These are phyloP conservation scores for Aristolochia contorta DNA, from an alignment of 164 flowering plant species.

Conservation along the genomic window DNA sequence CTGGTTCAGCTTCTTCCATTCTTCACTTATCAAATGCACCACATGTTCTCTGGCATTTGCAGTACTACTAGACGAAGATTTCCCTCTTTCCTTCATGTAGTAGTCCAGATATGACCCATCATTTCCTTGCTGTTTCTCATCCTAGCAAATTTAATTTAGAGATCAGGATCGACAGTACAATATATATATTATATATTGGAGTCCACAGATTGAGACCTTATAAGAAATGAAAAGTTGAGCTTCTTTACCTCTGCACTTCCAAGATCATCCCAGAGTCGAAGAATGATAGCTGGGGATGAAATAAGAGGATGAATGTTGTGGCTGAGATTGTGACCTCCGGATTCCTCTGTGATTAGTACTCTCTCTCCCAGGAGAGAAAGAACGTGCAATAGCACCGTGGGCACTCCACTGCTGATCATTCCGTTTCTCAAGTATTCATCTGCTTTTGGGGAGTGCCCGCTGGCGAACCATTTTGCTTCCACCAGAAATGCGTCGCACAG, in stretches of 20 bases:
- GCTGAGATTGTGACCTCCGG: not conserved
- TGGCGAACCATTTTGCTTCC: no score
- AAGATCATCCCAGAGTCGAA: constrained; percentile 28
- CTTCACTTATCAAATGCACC: constrained; percentile 19
- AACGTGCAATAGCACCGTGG: constrained; percentile 12
- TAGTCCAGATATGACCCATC: constrained; percentile 53
- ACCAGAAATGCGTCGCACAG: no score
- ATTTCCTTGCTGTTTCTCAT: constrained; percentile 47
- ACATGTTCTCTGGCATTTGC: constrained; percentile 27
- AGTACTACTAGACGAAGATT: not conserved
- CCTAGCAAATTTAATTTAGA: constrained; percentile 15
- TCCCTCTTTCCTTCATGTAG: constrained; percentile 28
- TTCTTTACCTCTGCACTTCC: constrained; percentile 14
- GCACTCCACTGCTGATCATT: constrained; percentile 19
- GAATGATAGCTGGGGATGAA: constrained; percentile 12
- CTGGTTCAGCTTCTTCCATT: constrained; percentile 45
- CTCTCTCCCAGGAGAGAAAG: constrained; percentile 24
- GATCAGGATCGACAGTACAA: no score
- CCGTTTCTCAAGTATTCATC: constrained; percentile 11
- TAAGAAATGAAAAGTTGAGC: no score
- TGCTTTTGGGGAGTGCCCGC: no score
- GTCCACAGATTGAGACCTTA: no score
- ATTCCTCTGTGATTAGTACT: not conserved
- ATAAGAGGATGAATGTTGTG: constrained; percentile 7
- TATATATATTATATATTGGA: no score